Evolutionary conservation across 2,329 filamentous ascomycete genomes (phyloP), one percentile per base, ranked within the genome.

Genomic region (Microsporum canis): DNA sequence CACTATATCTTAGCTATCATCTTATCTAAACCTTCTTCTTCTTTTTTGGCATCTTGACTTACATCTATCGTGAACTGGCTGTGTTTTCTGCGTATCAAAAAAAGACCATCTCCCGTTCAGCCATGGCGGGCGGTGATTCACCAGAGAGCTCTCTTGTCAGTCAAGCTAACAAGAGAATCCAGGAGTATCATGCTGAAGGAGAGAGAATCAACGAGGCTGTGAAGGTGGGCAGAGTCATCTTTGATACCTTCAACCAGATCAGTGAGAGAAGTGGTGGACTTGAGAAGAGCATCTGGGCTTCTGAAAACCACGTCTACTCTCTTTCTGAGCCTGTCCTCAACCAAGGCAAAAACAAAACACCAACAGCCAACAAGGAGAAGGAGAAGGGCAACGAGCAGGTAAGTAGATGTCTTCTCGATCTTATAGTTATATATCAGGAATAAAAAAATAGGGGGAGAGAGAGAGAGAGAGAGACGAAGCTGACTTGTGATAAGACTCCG

Each of bases 221-320:
- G 7, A 59, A 56, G 5, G 27, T 61, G 10, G 51, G 59, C 14
- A 56, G 36, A 17, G 38, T 62, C n/a, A 53, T 62, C 8, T 60
- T 53, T 29, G 61, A 64, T 10, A 41, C 61, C 31, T 63, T 65
- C 29, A 60, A 64, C n/a, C 33, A 61, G 58, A 47, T 64, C 39
- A 61, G 59, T 33, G 51, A 53, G n/a, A 47, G 45, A 7, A 57
- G 56, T 7, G 49, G 60, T n/a, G 64, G 63, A 2, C 56, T 65
- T 4, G 61, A 61, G 33, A 53, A 31, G 3, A 65, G 64, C 57
- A 59, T 58, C 5, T 65, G 64, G 64, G 64, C 64, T 23, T 27
- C n/a, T 27, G 55, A 10, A 31, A 53, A 49, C 41, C 43, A 12
- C 12, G 23, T 43, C 53, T 51, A 17, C 49, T 36, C 49, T 7